A percentile compares a stretch with the other conserved stretches of the same genome.
Conservation (phyloP, 495 filamentous ascomycete species). For the Penicillium soppii region DNA sequence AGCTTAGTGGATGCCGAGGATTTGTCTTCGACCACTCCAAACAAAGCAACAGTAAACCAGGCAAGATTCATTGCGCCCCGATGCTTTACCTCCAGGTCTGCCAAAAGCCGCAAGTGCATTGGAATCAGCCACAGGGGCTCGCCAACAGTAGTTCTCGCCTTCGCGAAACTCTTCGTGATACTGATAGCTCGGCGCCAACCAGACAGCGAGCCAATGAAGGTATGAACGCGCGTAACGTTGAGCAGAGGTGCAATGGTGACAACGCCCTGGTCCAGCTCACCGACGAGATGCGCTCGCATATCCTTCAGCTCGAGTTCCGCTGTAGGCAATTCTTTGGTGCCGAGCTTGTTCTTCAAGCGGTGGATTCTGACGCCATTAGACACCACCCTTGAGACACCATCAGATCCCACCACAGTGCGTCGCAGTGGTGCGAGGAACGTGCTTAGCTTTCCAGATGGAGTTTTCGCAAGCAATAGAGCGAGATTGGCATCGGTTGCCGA, state of each 20-base stretch:
- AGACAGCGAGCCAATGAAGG: constrained; percentile 54
- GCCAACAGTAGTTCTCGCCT: constrained; percentile 51
- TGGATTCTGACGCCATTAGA: constrained; percentile 66
- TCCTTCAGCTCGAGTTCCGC: constrained; percentile 65
- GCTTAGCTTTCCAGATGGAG: constrained; percentile 51
- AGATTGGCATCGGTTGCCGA: constrained; percentile 71
- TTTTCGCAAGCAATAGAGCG: constrained; percentile 69
- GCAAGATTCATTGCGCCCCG: constrained; percentile 57
- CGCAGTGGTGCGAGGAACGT: constrained; percentile 68
- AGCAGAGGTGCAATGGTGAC: constrained; percentile 64
- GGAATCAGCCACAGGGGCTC: constrained; percentile 54
- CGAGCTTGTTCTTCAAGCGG: constrained; percentile 68
- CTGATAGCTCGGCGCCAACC: constrained; percentile 60
- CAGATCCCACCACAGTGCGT: constrained; percentile 31
- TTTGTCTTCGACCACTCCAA: constrained; percentile 50
- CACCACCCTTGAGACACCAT: constrained; percentile 23
- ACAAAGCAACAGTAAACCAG: constrained; percentile 60
- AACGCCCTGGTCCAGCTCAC: constrained; percentile 61
- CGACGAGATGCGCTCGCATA: constrained; percentile 65
- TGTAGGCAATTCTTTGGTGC: constrained; percentile 66
- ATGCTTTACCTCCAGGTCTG: constrained; percentile 52
- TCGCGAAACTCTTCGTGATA: constrained; percentile 58
- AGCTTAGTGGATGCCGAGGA: constrained; percentile 11
- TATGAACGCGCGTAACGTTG: constrained; percentile 68
- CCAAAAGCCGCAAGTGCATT: constrained; percentile 61